phyloP scores from a whole-genome alignment of 805 yeast species.

The Starmerella potacharoeniae region DNA sequence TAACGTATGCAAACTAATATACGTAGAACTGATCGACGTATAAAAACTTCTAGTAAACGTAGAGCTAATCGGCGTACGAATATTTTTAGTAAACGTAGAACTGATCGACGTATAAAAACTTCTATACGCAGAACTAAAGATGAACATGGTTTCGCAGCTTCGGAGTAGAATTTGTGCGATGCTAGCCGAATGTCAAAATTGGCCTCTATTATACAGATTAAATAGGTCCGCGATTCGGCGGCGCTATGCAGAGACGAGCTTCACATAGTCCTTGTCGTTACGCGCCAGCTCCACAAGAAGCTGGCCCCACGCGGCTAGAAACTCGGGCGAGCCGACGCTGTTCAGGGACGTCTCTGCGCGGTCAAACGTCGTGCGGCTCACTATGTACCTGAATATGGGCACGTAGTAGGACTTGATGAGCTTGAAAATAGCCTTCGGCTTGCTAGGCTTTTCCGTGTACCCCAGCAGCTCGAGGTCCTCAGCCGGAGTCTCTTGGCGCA shows the following conservation, averaged over 20 bases:
- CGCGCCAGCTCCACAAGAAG: not conserved
- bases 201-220: too few species aligned
- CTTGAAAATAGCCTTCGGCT: not conserved
- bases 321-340: not conserved
- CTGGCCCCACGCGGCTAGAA: not conserved
- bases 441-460: not conserved
- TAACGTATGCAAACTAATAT: too few species aligned
- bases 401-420: not conserved
- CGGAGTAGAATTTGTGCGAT: too few species aligned
- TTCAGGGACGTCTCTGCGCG: not conserved
- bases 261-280: not conserved
- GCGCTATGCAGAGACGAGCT: not conserved
- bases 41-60: too few species aligned
- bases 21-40: too few species aligned
- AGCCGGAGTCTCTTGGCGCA: not conserved
- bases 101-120: too few species aligned
- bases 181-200: too few species aligned
- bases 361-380: not conserved
- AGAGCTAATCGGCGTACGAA: too few species aligned
- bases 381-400: not conserved
- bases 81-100: too few species aligned
- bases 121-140: too few species aligned
- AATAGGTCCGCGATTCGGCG: too few species aligned
- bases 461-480: conserved; percentile 1
- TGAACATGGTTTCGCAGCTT: too few species aligned